Evolutionary conservation across 371 early-diverging fungal species (phyloP).

Genomic region (Batkoa obscura): DNA sequence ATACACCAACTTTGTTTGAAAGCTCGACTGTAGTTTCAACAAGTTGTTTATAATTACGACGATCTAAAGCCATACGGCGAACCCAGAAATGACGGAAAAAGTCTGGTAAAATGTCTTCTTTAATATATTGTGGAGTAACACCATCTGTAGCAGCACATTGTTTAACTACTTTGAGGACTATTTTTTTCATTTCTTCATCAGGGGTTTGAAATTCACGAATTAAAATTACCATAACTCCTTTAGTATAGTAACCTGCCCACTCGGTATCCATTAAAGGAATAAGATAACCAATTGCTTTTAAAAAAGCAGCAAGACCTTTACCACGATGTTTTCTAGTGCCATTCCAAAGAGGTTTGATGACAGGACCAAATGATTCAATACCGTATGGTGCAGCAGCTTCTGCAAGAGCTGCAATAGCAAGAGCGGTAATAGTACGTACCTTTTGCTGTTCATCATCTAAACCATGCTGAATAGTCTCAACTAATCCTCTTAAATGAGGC

Average conservation of each 20-base stretch:
- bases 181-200: constrained; percentile 95
- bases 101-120: constrained; percentile 76
- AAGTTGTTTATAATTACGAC: constrained; percentile 74
- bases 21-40: constrained; percentile 91
- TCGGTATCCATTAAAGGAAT: constrained; percentile 94
- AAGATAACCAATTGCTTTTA: constrained; percentile 93
- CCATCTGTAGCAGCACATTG: constrained; percentile 91
- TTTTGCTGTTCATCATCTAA: constrained; percentile 91
- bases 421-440: constrained; percentile 85
- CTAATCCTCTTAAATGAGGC: constrained; percentile 81
- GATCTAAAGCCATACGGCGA: constrained; percentile 93
- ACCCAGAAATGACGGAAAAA: constrained; percentile 96
- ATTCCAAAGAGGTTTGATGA: constrained; percentile 77
- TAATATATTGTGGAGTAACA: constrained; percentile 65
- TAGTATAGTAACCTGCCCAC: constrained; percentile 81
- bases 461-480: constrained; percentile 77
- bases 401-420: constrained; percentile 88
- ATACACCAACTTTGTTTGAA: constrained; percentile 80
- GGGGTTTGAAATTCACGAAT: constrained; percentile 92
- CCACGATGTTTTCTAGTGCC: constrained; percentile 90
- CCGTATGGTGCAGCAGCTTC: constrained; percentile 96
- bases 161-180: constrained; percentile 89
- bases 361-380: constrained; percentile 88
- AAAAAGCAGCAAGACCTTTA: constrained; percentile 92
- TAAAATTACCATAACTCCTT: constrained; percentile 77